phyloP scores from a whole-genome alignment of 805 yeast species.

The Teunomyces lycoperdinae region DNA sequence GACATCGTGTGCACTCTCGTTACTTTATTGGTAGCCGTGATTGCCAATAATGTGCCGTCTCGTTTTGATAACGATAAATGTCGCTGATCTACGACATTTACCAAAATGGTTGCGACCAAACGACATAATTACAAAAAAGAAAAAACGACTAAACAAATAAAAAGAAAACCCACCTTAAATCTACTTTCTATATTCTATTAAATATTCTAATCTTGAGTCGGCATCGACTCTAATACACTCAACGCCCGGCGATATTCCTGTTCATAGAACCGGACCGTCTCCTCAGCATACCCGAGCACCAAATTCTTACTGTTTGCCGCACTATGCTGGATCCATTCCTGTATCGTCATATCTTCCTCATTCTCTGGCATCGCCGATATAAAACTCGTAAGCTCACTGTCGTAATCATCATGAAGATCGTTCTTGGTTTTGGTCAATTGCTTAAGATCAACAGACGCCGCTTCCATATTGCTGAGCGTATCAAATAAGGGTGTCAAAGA shows the following conservation, averaged over 20 bases:
- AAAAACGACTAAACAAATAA: too few relatives aligned
- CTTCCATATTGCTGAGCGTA: conserved; percentile 26
- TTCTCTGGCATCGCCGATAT: conserved; percentile 67
- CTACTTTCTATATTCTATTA: too few relatives aligned
- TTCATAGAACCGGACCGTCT: conserved; percentile 47
- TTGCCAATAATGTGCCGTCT: conserved; percentile 3
- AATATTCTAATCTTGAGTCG: conserved; percentile 15
- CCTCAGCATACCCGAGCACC: conserved; percentile 44
- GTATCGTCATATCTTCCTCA: conserved; percentile 67
- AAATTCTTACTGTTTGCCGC: conserved; percentile 53
- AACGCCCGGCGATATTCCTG: conserved; percentile 53
- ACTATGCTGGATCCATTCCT: conserved; percentile 61
- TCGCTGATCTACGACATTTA: conserved; percentile 1
- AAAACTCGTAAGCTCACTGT: conserved; percentile 62
- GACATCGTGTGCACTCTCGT: conserved; percentile 26
- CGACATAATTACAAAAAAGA: background rate
- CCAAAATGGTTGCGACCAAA: background rate
- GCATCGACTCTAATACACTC: conserved; percentile 33
- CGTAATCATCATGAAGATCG: conserved; percentile 57
- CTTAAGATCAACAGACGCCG: conserved; percentile 33
- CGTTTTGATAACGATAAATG: conserved; percentile 1
- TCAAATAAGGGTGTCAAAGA: conserved; percentile 12
- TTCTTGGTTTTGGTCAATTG: conserved; percentile 33
- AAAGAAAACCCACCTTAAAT: background rate
- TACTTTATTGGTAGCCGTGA: background rate